phyloP scores from a whole-genome alignment of 2,329 filamentous ascomycete species.

The Calonectria pteridis region DNA sequence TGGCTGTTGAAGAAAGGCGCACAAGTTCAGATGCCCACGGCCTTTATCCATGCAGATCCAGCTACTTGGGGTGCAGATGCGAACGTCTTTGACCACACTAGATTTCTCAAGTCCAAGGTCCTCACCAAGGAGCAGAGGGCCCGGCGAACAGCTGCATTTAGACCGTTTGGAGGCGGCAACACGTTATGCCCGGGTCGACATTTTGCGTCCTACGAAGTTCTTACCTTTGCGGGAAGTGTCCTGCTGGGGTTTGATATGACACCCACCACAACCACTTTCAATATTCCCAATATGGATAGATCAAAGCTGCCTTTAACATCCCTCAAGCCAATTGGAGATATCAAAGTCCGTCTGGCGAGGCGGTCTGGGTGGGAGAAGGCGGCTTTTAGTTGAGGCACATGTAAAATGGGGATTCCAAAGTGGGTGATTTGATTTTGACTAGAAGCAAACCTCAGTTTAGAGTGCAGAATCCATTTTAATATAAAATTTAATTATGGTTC shows the following conservation, averaged over 20 bases:
- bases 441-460: too few species aligned
- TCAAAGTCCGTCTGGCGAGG: slow-evolving; percentile 16
- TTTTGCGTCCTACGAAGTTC: slow-evolving; percentile 34
- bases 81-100: slow-evolving; percentile 33
- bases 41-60: slow-evolving; percentile 36
- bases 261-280: slow-evolving; percentile 13
- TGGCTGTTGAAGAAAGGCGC: slow-evolving; percentile 38
- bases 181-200: slow-evolving; percentile 35
- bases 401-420: too few species aligned
- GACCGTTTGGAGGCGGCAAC: slow-evolving; percentile 35
- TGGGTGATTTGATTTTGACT: too few species aligned
- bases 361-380: slow-evolving; percentile 9
- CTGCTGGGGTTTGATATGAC: slow-evolving; percentile 32
- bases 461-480: too few species aligned
- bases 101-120: slow-evolving; percentile 26
- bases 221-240: slow-evolving; percentile 32
- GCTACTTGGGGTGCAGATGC: slow-evolving; percentile 32
- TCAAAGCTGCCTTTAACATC: slow-evolving; percentile 36
- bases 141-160: slow-evolving; percentile 30
- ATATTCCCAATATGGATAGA: slow-evolving; percentile 31
- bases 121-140: slow-evolving; percentile 32
- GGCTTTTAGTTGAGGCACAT: slow-evolving; percentile 13
- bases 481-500: too few species aligned
- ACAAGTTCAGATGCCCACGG: slow-evolving; percentile 39
- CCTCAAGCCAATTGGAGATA: slow-evolving; percentile 27